phyloP scores from a whole-genome alignment of 139 green algal genomes.

The Micractinium conductrix region DNA sequence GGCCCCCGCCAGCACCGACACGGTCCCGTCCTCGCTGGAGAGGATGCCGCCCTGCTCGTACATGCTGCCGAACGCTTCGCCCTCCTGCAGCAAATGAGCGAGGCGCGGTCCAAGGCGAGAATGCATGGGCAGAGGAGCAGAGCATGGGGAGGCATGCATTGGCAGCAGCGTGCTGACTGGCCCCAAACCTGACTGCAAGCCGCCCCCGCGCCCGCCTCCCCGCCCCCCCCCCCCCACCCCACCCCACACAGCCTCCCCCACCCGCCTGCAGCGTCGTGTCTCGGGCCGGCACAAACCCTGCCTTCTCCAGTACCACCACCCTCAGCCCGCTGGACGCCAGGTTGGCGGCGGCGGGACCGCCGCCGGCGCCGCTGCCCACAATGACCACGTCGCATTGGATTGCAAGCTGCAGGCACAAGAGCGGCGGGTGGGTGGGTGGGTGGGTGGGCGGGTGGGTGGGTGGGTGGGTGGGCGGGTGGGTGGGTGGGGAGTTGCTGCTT shows the following conservation, averaged over 20 bases:
- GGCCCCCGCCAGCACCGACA: constrained; percentile 68
- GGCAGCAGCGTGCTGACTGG: not conserved
- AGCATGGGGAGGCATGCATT: not conserved
- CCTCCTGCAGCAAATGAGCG: constrained; percentile 34
- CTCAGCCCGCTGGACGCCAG: constrained; percentile 55
- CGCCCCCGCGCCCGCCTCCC: no score
- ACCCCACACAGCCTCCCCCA: no score
- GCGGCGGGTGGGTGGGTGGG: not conserved
- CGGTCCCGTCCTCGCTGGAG: constrained; percentile 45
- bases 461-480: not conserved
- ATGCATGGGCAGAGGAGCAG: not conserved
- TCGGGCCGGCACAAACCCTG: constrained; percentile 41
- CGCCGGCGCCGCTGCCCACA: constrained; percentile 69
- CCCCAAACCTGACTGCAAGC: not conserved
- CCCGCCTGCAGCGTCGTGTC: constrained; percentile 41
- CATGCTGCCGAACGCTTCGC: constrained; percentile 48
- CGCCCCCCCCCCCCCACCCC: no score
- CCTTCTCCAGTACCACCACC: constrained; percentile 79
- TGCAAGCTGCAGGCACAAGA: constrained; percentile 17
- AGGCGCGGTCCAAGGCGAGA: not conserved
- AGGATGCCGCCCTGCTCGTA: constrained; percentile 64
- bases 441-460: no score
- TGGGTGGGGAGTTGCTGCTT: not conserved
- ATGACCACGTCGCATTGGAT: constrained; percentile 67
- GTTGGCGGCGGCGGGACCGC: constrained; percentile 54